Conservation (phyloP, 345 rosid genomes). For the Mercurialis annua region DNA sequence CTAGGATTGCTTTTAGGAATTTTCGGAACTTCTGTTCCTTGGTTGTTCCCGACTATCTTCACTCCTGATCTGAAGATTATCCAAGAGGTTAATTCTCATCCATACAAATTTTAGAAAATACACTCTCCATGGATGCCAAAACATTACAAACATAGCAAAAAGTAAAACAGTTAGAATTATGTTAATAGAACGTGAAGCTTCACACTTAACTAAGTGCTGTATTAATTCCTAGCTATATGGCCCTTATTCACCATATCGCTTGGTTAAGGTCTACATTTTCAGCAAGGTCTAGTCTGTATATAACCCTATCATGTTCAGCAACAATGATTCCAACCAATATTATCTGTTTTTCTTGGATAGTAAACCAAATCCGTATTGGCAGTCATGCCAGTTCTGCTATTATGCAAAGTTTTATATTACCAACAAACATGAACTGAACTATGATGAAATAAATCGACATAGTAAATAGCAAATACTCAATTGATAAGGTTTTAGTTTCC, state of each 20-base stretch:
- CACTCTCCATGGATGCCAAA: neutral
- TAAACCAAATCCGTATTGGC: neutral
- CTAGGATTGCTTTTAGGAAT: constrained; percentile 53
- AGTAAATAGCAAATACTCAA: neutral
- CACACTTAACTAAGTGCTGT: neutral
- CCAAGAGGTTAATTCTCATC: constrained; percentile 45
- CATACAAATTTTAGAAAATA: neutral
- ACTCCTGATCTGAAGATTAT: constrained; percentile 60
- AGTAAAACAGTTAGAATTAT: neutral
- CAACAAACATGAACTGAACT: neutral
- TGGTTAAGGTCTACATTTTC: neutral
- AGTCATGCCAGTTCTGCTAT: neutral
- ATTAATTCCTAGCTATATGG: too few species aligned
- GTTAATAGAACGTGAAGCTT: neutral
- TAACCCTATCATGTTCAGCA: neutral
- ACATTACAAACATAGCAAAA: neutral
- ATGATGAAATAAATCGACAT: neutral
- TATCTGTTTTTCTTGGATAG: neutral
- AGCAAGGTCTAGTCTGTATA: neutral
- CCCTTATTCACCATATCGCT: neutral
- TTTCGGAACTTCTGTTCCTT: constrained; percentile 59
- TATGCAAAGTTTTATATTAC: neutral
- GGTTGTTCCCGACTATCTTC: constrained; percentile 66
- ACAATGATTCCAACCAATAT: neutral
- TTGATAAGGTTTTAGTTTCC: neutral